Evolutionary conservation across 2,329 filamentous ascomycete species (phyloP).

Genomic region (Penicillium sp.): DNA sequence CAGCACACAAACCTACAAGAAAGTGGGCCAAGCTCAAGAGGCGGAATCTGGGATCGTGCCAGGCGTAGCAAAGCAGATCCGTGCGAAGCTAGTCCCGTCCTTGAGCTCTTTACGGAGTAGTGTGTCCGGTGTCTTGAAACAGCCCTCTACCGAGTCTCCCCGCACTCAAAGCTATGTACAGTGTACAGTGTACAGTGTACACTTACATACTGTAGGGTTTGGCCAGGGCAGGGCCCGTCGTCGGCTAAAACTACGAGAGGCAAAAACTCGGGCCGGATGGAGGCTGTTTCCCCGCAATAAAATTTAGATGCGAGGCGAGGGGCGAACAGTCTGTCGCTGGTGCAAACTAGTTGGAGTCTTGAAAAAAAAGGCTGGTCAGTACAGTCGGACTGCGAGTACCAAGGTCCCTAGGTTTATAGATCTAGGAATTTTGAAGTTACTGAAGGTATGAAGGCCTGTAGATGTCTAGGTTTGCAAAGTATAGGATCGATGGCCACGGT

Average conservation of each 20-base stretch:
- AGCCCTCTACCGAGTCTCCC: too few relatives aligned
- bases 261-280: not conserved
- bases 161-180: too few relatives aligned
- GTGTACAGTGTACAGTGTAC: too few relatives aligned
- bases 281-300: conserved; percentile 12
- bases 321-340: not conserved
- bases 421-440: too few relatives aligned
- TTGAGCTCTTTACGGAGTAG: not conserved
- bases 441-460: not conserved
- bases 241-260: conserved; percentile 8
- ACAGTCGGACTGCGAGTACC: not conserved
- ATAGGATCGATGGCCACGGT: not conserved
- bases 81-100: not conserved
- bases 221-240: not conserved
- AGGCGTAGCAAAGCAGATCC: not conserved
- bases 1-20: not conserved
- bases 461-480: not conserved
- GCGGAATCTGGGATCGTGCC: not conserved
- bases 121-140: not conserved
- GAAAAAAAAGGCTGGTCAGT: not conserved
- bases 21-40: not conserved
- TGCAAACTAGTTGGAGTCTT: too few relatives aligned
- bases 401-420: not conserved
- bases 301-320: not conserved
- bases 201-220: too few relatives aligned